Base-by-base conservation (phyloP, 768 basidiomycete genomes). In the Fomitopsis pulvina region DNA sequence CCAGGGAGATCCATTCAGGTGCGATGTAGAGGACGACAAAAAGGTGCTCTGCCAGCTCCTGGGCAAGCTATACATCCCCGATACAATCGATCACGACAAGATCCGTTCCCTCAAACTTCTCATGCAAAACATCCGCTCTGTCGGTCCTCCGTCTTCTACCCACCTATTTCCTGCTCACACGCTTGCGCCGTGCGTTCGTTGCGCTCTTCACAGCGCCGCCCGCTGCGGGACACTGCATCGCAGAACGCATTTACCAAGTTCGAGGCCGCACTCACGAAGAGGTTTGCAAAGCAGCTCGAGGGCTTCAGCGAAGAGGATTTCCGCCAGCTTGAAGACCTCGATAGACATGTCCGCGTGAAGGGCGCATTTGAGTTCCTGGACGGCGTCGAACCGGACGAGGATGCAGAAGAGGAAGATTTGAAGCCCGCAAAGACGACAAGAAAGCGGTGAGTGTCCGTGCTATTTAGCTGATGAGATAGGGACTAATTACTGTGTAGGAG, bases 181-280 rank as follows among this genome's bases (percentile, higher is more conserved):
- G 29, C 9, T 16, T 12, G 16, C 46, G 14, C 4, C 30, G 7
- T 18, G 34, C 14, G 4, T 18, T 37, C 14, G 7, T 5, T 37
- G 14, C 14, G n/a, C n/a, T n/a, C n/a, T n/a, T n/a, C n/a, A n/a
- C 57, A 85, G 82, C 78, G 76, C 38, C 79, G 80, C 18, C 83
- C 82, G 0, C 52, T 78, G 61, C 63, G 75, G 48, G 73, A 94
- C 71, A 68, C 73, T 41, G 58, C 75, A 51, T 66, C 84, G 12
- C 80, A 77, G 38, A 92, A 85, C 52, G 83, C 90, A 0, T 71
- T 95, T 44, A 68, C 66, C 21, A 83, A 81, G 53, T 93, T 95
- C 60, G 81, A 88, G 27, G 63, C 73, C 0, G 52, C 70, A 3
- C 70, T 96, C 38, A 65, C 68, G 43, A 92, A 90, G 72, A 83